Conservation (phyloP, 495 filamentous ascomycete species). For the Hypomontagnella monticulosa region DNA sequence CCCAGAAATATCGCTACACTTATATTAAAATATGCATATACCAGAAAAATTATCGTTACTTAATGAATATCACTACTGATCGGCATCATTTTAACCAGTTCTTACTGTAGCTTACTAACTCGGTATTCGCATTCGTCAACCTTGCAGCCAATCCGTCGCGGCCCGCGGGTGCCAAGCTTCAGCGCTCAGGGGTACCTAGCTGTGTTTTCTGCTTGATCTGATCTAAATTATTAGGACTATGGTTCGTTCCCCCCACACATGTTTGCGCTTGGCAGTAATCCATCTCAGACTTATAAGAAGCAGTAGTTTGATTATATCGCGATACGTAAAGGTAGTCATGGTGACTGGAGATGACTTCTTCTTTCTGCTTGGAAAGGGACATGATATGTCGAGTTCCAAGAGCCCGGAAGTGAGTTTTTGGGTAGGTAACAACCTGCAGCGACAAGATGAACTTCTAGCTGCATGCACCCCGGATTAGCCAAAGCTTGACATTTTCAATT, state of each 20-base stretch:
- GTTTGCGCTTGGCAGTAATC: background rate
- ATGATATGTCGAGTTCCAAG: background rate
- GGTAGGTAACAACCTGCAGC: background rate
- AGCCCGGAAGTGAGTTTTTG: conserved; percentile 9
- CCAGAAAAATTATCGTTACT: too few relatives aligned
- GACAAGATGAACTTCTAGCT: background rate
- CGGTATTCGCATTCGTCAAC: too few relatives aligned
- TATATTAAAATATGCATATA: too few relatives aligned
- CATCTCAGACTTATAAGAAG: conserved; percentile 2
- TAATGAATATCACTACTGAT: too few relatives aligned
- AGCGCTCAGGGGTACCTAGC: conserved; percentile 14
- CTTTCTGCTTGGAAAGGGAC: background rate
- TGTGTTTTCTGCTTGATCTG: conserved; percentile 5
- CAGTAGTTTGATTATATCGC: background rate
- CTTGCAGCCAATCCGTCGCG: background rate
- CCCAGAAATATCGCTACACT: too few relatives aligned
- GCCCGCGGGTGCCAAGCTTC: conserved; percentile 15
- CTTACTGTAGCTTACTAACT: too few relatives aligned
- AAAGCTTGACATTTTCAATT: too few relatives aligned
- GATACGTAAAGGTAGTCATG: background rate
- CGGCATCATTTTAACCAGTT: too few relatives aligned
- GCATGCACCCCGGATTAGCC: too few relatives aligned
- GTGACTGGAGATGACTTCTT: background rate
- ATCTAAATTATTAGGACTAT: background rate
- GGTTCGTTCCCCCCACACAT: background rate